Evolutionary conservation across 106 monocot genomes (phyloP).

Genomic region (Xerophyta viscosa): DNA sequence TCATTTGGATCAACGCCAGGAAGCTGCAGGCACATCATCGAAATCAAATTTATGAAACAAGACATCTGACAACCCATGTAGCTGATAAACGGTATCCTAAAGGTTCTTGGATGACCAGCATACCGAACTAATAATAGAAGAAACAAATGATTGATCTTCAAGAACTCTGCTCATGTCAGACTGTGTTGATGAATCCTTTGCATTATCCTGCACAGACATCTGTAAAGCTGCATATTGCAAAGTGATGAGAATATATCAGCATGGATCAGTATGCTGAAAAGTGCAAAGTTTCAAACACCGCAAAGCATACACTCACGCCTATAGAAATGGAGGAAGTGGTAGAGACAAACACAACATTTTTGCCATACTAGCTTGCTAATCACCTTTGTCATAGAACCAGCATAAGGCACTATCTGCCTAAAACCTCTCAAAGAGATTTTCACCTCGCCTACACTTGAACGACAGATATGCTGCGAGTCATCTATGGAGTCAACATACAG

Average conservation of each 20-base stretch:
- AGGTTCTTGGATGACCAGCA: neutral
- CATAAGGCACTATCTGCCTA: too few species aligned
- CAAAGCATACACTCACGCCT: neutral
- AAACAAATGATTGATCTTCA: slow-evolving; percentile 82
- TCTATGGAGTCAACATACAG: too few species aligned
- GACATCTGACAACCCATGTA: neutral
- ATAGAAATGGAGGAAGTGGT: too few species aligned
- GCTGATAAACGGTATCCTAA: neutral
- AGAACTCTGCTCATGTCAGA: slow-evolving; percentile 79
- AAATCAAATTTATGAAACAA: neutral
- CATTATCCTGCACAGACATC: slow-evolving; percentile 74
- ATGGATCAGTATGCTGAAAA: neutral
- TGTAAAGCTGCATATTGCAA: slow-evolving; percentile 61
- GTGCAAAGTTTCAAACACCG: neutral
- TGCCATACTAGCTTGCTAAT: too few species aligned
- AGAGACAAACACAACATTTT: too few species aligned
- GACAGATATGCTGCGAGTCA: too few species aligned
- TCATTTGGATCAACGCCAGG: slow-evolving; percentile 91
- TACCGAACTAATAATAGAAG: slow-evolving; percentile 93
- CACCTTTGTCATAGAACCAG: too few species aligned
- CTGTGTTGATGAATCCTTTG: slow-evolving; percentile 30
- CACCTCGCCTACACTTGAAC: too few species aligned
- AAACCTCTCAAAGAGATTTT: too few species aligned
- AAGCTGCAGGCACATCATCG: slow-evolving; percentile 27
- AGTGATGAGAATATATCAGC: neutral